Percentiles rank a stretch among this genome's conserved stretches.
phyloP scores from a whole-genome alignment of 768 basidiomycete species.

The Exidia glandulosa region DNA sequence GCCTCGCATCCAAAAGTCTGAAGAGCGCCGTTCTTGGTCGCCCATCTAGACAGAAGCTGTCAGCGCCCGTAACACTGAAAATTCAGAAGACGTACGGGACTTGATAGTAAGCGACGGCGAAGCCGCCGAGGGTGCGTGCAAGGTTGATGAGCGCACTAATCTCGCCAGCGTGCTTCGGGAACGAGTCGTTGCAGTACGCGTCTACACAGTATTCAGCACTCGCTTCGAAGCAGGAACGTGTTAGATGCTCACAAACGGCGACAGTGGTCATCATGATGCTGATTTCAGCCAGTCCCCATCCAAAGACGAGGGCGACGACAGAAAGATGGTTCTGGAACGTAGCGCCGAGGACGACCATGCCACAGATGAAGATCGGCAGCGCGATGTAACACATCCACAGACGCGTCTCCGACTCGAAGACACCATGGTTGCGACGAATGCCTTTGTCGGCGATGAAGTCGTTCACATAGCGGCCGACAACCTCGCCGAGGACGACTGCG shows the following conservation, averaged over 20 bases:
- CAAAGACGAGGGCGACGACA: slow-evolving; percentile 46
- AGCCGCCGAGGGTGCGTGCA: slow-evolving; percentile 44
- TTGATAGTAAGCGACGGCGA: slow-evolving; percentile 57
- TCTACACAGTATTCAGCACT: slow-evolving; percentile 19
- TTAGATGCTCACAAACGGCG: slow-evolving; percentile 43
- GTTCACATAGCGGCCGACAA: slow-evolving; percentile 41
- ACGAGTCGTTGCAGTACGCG: slow-evolving; percentile 40
- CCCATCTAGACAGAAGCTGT: slow-evolving; percentile 26
- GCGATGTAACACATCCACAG: slow-evolving; percentile 56
- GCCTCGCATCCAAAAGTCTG: slow-evolving; percentile 54
- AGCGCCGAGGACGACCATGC: slow-evolving; percentile 48
- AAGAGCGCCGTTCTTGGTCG: slow-evolving; percentile 44
- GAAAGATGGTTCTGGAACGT: slow-evolving; percentile 41
- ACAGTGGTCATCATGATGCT: slow-evolving; percentile 51
- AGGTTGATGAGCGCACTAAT: slow-evolving; percentile 52
- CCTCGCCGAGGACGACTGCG: slow-evolving; percentile 40
- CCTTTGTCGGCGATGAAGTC: slow-evolving; percentile 38
- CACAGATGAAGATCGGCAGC: slow-evolving; percentile 47
- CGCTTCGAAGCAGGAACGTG: not conserved
- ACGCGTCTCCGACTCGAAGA: slow-evolving; percentile 50
- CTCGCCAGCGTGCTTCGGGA: slow-evolving; percentile 45
- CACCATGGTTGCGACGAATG: slow-evolving; percentile 40
- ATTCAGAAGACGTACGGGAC: slow-evolving; percentile 22
- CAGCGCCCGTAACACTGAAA: not conserved
- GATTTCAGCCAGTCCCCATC: slow-evolving; percentile 54